Percentiles rank a stretch among this genome's conserved stretches.
Evolutionary conservation across 306 rosid species (phyloP).

Genomic region (Acacia melanoxylon): DNA sequence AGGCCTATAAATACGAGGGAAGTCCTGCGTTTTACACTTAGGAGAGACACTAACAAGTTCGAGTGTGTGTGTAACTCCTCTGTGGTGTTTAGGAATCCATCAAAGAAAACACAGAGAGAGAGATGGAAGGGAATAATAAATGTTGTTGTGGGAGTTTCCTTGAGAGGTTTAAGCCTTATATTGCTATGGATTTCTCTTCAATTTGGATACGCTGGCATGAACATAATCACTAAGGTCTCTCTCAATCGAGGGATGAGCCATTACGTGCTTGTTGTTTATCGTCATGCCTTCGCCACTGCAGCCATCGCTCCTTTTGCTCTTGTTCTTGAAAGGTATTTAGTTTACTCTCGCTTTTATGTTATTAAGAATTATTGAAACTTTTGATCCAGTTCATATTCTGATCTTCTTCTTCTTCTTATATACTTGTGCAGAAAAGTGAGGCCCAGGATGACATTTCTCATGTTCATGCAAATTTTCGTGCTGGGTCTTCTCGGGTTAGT

Average conservation of each 20-base stretch:
- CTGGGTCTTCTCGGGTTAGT: constrained; percentile 95
- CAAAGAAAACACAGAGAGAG: neutral
- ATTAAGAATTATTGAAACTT: neutral
- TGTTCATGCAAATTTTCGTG: constrained; percentile 73
- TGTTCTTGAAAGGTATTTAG: constrained; percentile 71
- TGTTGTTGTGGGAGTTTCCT: constrained; percentile 32
- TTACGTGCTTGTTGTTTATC: constrained; percentile 83
- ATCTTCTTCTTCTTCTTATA: neutral
- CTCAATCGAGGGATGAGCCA: constrained; percentile 93
- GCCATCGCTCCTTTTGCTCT: constrained; percentile 93
- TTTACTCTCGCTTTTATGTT: neutral
- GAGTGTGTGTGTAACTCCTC: constrained; percentile 60
- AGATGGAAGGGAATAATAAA: constrained; percentile 44
- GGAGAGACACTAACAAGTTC: constrained; percentile 48
- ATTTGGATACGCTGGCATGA: constrained; percentile 97
- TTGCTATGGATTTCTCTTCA: constrained; percentile 85
- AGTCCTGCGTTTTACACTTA: constrained; percentile 30
- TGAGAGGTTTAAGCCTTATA: constrained; percentile 76
- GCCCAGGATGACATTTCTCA: constrained; percentile 77
- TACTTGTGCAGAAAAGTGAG: constrained; percentile 63
- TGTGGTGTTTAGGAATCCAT: neutral
- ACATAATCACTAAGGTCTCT: constrained; percentile 81
- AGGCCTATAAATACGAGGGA: constrained; percentile 44
- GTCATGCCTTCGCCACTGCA: constrained; percentile 89
- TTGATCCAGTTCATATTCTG: constrained; percentile 1